A percentile compares a stretch with the other conserved stretches of the same genome.
Conservation (phyloP, 2,329 filamentous ascomycete genomes). For the Exophiala bonariae region DNA sequence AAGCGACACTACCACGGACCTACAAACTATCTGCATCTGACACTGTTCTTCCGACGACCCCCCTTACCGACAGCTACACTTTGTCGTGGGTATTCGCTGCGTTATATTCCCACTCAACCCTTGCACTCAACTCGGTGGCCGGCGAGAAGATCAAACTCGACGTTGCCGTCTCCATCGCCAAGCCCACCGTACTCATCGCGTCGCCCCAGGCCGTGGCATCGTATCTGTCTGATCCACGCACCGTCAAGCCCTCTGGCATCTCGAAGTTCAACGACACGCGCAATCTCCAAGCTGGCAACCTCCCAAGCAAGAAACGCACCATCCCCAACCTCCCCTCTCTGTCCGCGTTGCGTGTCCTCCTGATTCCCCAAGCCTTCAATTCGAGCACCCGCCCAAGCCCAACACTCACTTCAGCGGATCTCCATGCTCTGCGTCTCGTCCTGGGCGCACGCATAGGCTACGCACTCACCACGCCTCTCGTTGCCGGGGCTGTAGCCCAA, state of each 20-base stretch:
- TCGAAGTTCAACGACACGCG: slow-evolving; percentile 44
- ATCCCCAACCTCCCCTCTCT: slow-evolving; percentile 33
- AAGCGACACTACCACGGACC: slow-evolving; percentile 70
- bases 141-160: slow-evolving; percentile 72
- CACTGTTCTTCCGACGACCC: slow-evolving; percentile 80
- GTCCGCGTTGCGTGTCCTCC: slow-evolving; percentile 77
- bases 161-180: slow-evolving; percentile 69
- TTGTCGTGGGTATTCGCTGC: slow-evolving; percentile 78
- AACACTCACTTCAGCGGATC: slow-evolving; percentile 65
- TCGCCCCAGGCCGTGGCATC: slow-evolving; percentile 61
- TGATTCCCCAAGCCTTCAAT: slow-evolving; percentile 62
- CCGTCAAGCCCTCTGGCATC: slow-evolving; percentile 13
- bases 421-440: slow-evolving; percentile 81
- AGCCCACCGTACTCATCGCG: slow-evolving; percentile 64
- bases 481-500: slow-evolving; percentile 89
- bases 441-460: slow-evolving; percentile 80
- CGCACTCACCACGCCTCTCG: slow-evolving; percentile 74
- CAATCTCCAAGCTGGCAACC: slow-evolving; percentile 54
- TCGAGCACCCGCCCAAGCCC: slow-evolving; percentile 61
- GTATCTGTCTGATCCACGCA: slow-evolving; percentile 61
- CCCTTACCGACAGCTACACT: slow-evolving; percentile 75
- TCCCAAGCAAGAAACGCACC: slow-evolving; percentile 60
- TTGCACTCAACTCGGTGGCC: slow-evolving; percentile 87
- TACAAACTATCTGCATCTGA: slow-evolving; percentile 75
- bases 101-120: slow-evolving; percentile 77